Base-by-base conservation (phyloP, 768 basidiomycete species). In the Trametes maxima region DNA sequence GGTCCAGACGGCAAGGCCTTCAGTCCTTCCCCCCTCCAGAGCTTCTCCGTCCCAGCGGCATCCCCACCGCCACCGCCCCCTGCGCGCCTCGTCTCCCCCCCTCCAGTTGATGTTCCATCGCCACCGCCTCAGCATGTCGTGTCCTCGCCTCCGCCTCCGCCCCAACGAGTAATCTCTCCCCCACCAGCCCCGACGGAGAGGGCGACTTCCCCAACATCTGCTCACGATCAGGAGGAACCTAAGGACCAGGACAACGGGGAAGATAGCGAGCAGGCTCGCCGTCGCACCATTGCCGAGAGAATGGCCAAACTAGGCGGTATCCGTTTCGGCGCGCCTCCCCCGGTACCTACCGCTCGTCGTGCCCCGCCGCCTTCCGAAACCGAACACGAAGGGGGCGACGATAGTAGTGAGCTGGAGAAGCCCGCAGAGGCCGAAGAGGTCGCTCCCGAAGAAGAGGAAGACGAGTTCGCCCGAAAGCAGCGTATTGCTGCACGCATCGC, bases 261-360 rank as follows among this genome's bases (percentile, higher is more conserved):
- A 57, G 80, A 84, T 22, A 74, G 72, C 10, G 80, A 78, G 21
- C 69, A 72, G 12, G 64, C 73, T 2, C 80, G 87, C 49, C 82
- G 87, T 22, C 80, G 80, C 33, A 90, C 90, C 1, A 91, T 97
- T 39, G 93, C 94, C 1, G 94, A 96, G 59, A 83, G 95, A n/a
- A 95, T 97, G 94, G 94, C 94, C 1, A 92, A 87, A 68, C 79
- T 97, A 0, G 93, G 95, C 16, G 92, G 91, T 3, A 87, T 96
- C 70, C 85, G 83, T 63, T 89, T 95, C 65, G 92, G 92, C 0
- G 85, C 82, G 45, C 88, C 88, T 16, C 84, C 86, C 0, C 78
- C 78, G 1, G 72, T 77, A 17, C 74, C 76, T 5, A 77, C 77
- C 1, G 65, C 73, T 0, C 73, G 74, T 0, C 80, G 76, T 0